Percentiles rank a stretch among this genome's conserved stretches.
phyloP scores from a whole-genome alignment of 371 early-diverging fungal genomes.

The Mortierella polycephala region DNA sequence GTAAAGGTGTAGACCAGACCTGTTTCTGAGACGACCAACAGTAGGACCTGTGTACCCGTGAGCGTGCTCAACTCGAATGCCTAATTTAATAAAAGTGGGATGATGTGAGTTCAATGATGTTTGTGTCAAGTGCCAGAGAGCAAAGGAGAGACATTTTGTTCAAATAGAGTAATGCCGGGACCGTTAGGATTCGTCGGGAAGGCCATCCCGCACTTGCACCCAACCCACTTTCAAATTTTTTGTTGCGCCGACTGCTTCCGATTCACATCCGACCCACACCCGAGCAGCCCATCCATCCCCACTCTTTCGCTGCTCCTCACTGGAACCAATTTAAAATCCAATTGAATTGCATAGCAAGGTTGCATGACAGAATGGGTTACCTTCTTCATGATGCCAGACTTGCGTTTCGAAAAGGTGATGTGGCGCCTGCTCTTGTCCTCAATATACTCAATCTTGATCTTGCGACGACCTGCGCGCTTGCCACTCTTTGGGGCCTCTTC shows the following conservation, averaged over 20 bases:
- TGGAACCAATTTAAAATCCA: too few relatives aligned
- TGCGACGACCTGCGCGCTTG: conserved; percentile 88
- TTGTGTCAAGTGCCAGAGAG: not conserved
- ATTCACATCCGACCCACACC: not conserved
- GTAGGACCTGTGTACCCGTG: conserved; percentile 97
- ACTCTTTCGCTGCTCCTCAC: not conserved
- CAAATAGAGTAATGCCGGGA: conserved; percentile 16
- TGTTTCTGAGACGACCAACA: conserved; percentile 97
- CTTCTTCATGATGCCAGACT: conserved; percentile 99
- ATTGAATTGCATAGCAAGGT: not conserved
- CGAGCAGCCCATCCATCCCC: not conserved
- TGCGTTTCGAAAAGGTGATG: conserved; percentile 98
- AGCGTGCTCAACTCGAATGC: conserved; percentile 97
- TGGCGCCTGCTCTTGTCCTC: conserved; percentile 95
- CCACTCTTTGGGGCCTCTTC: conserved; percentile 65
- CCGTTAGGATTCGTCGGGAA: not conserved
- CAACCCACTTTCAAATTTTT: not conserved
- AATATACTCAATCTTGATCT: conserved; percentile 98
- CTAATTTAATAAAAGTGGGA: conserved; percentile 51
- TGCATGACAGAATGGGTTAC: conserved; percentile 42
- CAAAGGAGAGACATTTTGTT: conserved; percentile 6
- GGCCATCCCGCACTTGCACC: not conserved
- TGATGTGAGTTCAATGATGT: not conserved
- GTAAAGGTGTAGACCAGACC: conserved; percentile 99
- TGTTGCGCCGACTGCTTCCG: conserved; percentile 14